phyloP scores from a whole-genome alignment of 805 yeast genomes.

The Metschnikowia aberdeeniae region DNA sequence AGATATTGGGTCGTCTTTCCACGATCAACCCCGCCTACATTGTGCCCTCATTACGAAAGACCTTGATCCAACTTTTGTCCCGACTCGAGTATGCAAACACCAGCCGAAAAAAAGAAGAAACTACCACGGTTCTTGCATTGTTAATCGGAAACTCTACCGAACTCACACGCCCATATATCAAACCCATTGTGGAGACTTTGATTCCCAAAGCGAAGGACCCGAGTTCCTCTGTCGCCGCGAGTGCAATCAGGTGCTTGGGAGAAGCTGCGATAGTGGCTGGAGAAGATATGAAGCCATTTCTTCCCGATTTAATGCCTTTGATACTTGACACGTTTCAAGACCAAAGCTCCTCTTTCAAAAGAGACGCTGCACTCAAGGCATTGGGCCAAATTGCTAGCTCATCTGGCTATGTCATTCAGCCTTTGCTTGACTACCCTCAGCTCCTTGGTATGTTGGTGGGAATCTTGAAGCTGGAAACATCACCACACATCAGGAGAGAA shows the following conservation, averaged over 20 bases:
- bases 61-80: constrained; percentile 79
- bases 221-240: constrained; percentile 79
- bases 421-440: constrained; percentile 87
- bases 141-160: constrained; percentile 75
- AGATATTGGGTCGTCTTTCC: constrained; percentile 78
- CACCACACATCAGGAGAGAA: constrained; percentile 74
- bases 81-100: constrained; percentile 79
- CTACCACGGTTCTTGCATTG: constrained; percentile 69
- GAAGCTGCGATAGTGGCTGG: constrained; percentile 88
- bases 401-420: constrained; percentile 93
- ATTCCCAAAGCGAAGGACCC: constrained; percentile 70
- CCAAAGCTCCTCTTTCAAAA: constrained; percentile 79
- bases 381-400: constrained; percentile 86
- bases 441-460: constrained; percentile 75
- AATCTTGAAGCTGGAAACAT: constrained; percentile 75
- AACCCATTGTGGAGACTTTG: constrained; percentile 82
- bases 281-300: constrained; percentile 69
- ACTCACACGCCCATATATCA: constrained; percentile 85
- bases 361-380: constrained; percentile 86
- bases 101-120: constrained; percentile 76
- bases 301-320: constrained; percentile 78
- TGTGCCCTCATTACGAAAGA: constrained; percentile 86
- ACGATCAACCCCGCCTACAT: constrained; percentile 91
- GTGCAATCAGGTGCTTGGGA: constrained; percentile 82
- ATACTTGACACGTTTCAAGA: constrained; percentile 86